phyloP scores from a whole-genome alignment of 73 alveolate species.

The Tetrahymena elliotti region DNA sequence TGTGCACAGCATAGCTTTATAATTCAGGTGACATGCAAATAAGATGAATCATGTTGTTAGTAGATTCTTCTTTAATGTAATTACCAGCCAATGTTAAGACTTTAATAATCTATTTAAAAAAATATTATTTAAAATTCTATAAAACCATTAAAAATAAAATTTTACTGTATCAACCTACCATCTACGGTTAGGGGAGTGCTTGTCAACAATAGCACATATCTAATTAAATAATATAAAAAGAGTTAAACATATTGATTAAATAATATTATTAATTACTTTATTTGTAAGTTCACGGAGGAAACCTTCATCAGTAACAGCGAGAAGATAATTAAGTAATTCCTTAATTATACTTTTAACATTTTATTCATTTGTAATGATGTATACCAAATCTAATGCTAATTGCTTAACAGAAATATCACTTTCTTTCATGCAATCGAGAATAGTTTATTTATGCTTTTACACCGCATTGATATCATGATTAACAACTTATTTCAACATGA shows the following conservation, averaged over 20 bases:
- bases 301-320: conserved; percentile 28
- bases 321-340: conserved; percentile 18
- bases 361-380: conserved; percentile 28
- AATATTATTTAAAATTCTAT: neutral
- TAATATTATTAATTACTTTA: neutral
- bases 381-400: conserved; percentile 25
- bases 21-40: conserved; percentile 33
- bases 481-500: conserved; percentile 24
- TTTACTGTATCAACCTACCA: conserved; percentile 34
- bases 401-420: conserved; percentile 35
- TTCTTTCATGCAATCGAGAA: conserved; percentile 34
- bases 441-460: conserved; percentile 32
- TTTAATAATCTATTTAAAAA: neutral
- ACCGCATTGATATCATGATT: conserved; percentile 29
- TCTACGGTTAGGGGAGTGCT: conserved; percentile 39
- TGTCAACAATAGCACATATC: conserved; percentile 32
- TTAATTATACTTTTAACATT: conserved; percentile 29
- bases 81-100: conserved; percentile 31
- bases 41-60: conserved; percentile 18
- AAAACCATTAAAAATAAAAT: neutral
- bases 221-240: conserved; percentile 11
- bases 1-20: conserved; percentile 27
- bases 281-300: neutral
- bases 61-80: conserved; percentile 23
- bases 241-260: neutral